Base-by-base conservation (phyloP, 1,139 yeast species). In the Suhomyces choctaworum region DNA sequence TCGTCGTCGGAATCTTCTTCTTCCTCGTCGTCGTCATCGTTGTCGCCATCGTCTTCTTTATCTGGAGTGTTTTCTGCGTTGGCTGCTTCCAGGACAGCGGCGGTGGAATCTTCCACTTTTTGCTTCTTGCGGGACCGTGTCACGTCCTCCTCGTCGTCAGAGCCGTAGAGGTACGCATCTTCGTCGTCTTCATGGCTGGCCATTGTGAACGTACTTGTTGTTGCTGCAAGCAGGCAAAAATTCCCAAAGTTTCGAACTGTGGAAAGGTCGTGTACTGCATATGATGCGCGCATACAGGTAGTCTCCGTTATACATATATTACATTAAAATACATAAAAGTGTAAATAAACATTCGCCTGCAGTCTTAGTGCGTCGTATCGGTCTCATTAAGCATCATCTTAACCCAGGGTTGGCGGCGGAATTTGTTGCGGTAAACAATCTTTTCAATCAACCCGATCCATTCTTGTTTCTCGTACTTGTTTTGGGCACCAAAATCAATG, bases 141-240 rank as follows among this genome's bases (percentile, higher is more conserved):
- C 19, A 43, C 47, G 9, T 56, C 64, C 25, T 58, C 64, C 9
- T 70, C 76, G n/a, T 71, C 78, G 37, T 81, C 92, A 2, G 85
- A 77, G 3, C 95, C 95, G 54, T 88, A 88, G 38, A 88, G 76
- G 58, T 80, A 88, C 34, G 83, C 92, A 55, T 88, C 96, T 48
- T 87, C 96, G 43, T 85, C 92, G 41, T 82, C 90, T 52, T 50
- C 46, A 32, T 46, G 42, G 27, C 36, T 38, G 16, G 43, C 39
- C 53, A 48, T 48, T n/a, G 25, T 15, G 27, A 11, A n/a, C n/a
- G n/a, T n/a, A n/a, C n/a, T n/a, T n/a, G n/a, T n/a, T n/a, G n/a
- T n/a, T n/a, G n/a, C n/a, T n/a, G n/a, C n/a, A n/a, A n/a, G n/a
- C n/a, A n/a, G n/a, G n/a, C n/a, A n/a, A n/a, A n/a, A n/a, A n/a